These are phyloP conservation scores for Fusarium longipes DNA, from an alignment of 2,329 filamentous ascomycete genomes.

Conservation along the genomic window DNA sequence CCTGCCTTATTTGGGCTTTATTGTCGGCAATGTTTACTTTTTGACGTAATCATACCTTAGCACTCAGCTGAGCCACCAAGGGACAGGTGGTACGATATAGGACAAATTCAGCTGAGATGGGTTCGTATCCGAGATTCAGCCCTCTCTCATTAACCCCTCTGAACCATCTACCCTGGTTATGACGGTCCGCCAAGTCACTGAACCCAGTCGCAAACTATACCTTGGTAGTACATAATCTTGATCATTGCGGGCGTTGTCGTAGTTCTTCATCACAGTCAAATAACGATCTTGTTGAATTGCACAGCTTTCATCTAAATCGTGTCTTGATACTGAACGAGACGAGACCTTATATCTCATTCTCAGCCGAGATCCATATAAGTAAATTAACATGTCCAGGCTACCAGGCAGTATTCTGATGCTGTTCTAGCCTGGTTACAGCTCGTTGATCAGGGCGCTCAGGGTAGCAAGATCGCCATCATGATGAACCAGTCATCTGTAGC, in stretches of 20 bases:
- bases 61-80: conserved; percentile 24
- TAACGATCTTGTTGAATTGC: conserved; percentile 32
- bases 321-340: conserved; percentile 11
- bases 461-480: not conserved
- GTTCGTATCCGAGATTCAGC: conserved; percentile 11
- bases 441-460: not conserved
- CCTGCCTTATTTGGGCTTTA: not conserved
- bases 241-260: conserved; percentile 5
- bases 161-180: conserved; percentile 27
- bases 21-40: conserved; percentile 19
- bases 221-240: not conserved
- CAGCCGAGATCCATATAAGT: conserved; percentile 8
- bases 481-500: not conserved
- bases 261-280: conserved; percentile 8
- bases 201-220: not conserved
- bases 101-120: conserved; percentile 17
- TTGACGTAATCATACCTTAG: not conserved
- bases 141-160: conserved; percentile 10
- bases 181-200: conserved; percentile 5
- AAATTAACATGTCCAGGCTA: not conserved
- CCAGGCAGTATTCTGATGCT: not conserved
- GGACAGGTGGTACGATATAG: conserved; percentile 5
- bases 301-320: conserved; percentile 28
- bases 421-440: not conserved
- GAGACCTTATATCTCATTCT: conserved; percentile 9